phyloP scores from a whole-genome alignment of 805 yeast genomes.

The Cephaloascus albidus region DNA sequence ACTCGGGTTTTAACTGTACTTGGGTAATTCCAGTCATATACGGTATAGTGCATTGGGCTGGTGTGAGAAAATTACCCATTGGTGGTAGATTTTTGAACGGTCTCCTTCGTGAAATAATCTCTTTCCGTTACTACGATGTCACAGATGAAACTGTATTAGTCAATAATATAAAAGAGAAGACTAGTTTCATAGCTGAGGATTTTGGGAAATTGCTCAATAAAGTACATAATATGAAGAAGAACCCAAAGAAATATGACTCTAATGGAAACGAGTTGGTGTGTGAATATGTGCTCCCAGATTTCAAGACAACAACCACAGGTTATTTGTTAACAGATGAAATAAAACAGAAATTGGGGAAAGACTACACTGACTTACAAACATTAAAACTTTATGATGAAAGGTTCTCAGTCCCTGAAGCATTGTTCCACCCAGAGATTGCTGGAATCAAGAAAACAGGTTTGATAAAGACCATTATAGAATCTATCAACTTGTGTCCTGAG shows the following conservation, averaged over 20 bases:
- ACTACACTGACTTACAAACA: conserved; percentile 49
- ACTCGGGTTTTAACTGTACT: conserved; percentile 81
- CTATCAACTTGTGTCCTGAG: conserved; percentile 64
- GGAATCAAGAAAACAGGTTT: conserved; percentile 77
- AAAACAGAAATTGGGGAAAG: conserved; percentile 12
- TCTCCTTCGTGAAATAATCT: conserved; percentile 69
- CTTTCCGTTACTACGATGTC: conserved; percentile 88
- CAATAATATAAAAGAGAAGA: conserved; percentile 74
- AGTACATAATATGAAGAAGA: neutral
- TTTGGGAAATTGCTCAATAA: conserved; percentile 28
- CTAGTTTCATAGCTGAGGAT: conserved; percentile 60
- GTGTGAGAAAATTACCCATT: conserved; percentile 67
- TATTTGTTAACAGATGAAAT: conserved; percentile 35
- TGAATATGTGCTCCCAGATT: conserved; percentile 83
- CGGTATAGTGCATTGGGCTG: conserved; percentile 70
- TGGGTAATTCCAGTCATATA: conserved; percentile 80
- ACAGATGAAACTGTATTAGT: conserved; percentile 83
- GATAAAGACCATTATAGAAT: conserved; percentile 57
- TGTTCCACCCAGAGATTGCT: conserved; percentile 78
- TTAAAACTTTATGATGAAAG: conserved; percentile 73
- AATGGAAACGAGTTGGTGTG: conserved; percentile 23
- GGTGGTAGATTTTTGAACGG: conserved; percentile 87
- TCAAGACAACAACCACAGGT: conserved; percentile 72
- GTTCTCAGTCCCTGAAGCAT: conserved; percentile 77
- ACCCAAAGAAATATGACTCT: neutral